phyloP scores from a whole-genome alignment of 345 rosid genomes.

The Boechera stricta region DNA sequence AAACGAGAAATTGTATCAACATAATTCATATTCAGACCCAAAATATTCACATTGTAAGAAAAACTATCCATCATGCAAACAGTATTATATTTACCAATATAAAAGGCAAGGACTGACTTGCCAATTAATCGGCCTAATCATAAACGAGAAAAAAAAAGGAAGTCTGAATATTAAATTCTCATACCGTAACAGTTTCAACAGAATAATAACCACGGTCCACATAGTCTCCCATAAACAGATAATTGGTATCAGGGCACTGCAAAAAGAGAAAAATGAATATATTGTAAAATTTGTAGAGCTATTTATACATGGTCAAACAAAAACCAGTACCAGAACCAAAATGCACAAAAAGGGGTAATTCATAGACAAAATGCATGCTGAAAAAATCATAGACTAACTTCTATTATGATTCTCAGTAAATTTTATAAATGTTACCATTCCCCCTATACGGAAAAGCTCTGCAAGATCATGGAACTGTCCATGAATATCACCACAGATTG shows the following conservation, averaged over 20 bases:
- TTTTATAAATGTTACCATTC: conserved; percentile 61
- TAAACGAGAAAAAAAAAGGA: not conserved
- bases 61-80: conserved; percentile 5
- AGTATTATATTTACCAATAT: not conserved
- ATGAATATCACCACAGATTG: conserved; percentile 96
- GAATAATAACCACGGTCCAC: conserved; percentile 98
- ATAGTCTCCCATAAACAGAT: conserved; percentile 96
- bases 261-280: conserved; percentile 22
- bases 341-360: conserved; percentile 16
- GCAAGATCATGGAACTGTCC: conserved; percentile 99
- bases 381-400: not conserved
- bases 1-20: not conserved
- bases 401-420: conserved; percentile 13
- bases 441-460: conserved; percentile 95
- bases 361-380: conserved; percentile 6
- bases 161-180: conserved; percentile 20
- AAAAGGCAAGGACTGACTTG: not conserved
- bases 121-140: conserved; percentile 6
- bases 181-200: conserved; percentile 94
- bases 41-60: not conserved
- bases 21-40: conserved; percentile 17
- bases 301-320: not conserved
- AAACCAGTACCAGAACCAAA: conserved; percentile 13
- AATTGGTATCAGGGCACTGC: conserved; percentile 96
- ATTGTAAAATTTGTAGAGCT: conserved; percentile 12